Evolutionary conservation across 108 stramenopile species (phyloP), one percentile per base, ranked within the genome.

Genomic region (Nitzschia sp.): DNA sequence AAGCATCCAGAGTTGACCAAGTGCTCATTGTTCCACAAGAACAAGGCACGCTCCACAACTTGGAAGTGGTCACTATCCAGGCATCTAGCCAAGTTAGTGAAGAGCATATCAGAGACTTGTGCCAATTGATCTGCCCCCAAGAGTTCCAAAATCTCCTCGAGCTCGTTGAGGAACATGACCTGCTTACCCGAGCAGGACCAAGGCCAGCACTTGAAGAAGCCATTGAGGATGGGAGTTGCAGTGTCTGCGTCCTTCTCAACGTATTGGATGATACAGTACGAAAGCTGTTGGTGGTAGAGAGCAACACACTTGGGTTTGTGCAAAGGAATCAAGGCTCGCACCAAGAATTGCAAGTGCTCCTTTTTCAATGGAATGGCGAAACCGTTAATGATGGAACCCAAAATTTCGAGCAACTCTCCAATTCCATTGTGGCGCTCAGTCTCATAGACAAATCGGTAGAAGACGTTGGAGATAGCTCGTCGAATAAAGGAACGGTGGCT

Each of bases 201-300:
- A 10, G 98, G 98, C 98, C 98, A 99, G 76, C 87, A 95, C 65
- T 96, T 95, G 79, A 97, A 92, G 63, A 99, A 88, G 8, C 97
- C 97, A 70, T 93, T 90, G 17, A 99, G 83, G 53, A 99, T 97
- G 10, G 96, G 92, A 12, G 93, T 94, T 8, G 93, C 96, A 50
- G 97, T 98, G 67, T 96, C 95, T 6, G 97, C 92, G 82, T 99
- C 99, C 83, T 99, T 99, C 79, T 98, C 99, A 21, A 98, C 96
- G 76, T 97, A 99, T 79, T 99, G 99, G 67, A 96, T 95, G 73
- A 99, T 93, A 80, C 99, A 99, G 80, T 98, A 99, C 29, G 96
- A 97, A 24, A 99, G 87, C 70, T 99, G 99, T 78, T 98, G 97
- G 64, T 99, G 99, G 71, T 99, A 99, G 20, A 96, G 68, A 12